phyloP scores from a whole-genome alignment of 352 stramenopile genomes.

The Nothophytophthora sp. region DNA sequence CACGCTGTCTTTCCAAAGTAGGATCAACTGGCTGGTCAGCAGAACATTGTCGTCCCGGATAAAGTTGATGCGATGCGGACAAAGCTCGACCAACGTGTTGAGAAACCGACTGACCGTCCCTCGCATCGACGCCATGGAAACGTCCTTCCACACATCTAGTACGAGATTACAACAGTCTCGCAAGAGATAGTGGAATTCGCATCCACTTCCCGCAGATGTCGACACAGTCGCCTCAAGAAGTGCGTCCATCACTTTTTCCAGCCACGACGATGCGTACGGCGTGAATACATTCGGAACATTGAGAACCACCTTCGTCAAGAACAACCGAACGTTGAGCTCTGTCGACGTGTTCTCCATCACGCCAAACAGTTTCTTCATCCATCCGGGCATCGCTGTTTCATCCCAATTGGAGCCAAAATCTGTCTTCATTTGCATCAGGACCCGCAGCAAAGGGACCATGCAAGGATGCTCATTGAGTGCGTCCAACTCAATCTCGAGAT shows the following conservation, averaged over 20 bases:
- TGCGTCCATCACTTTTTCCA: conserved; percentile 52
- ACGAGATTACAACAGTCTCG: conserved; percentile 71
- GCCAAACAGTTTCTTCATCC: conserved; percentile 80
- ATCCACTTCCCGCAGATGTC: conserved; percentile 13
- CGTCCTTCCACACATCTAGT: conserved; percentile 51
- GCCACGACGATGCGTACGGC: conserved; percentile 49
- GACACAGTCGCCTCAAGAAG: conserved; percentile 48
- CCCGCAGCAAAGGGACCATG: conserved; percentile 70
- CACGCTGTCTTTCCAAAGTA: conserved; percentile 51
- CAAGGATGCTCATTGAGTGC: conserved; percentile 71
- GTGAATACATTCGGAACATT: conserved; percentile 63
- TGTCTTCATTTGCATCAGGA: conserved; percentile 77
- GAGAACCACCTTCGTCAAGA: conserved; percentile 73
- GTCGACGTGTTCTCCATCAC: conserved; percentile 41
- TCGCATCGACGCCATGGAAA: conserved; percentile 16
- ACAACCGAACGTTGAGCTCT: conserved; percentile 63
- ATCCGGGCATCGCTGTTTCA: conserved; percentile 55
- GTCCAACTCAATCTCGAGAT: conserved; percentile 77
- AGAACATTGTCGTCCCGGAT: conserved; percentile 74
- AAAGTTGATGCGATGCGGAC: conserved; percentile 45
- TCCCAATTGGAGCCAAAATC: conserved; percentile 67
- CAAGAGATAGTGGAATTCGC: conserved; percentile 79
- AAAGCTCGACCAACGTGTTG: conserved; percentile 57
- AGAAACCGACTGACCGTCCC: conserved; percentile 47
- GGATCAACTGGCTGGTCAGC: conserved; percentile 54